Evolutionary conservation across 2,329 filamentous ascomycete genomes (phyloP).

Genomic region (Stemphylium vesicarium): DNA sequence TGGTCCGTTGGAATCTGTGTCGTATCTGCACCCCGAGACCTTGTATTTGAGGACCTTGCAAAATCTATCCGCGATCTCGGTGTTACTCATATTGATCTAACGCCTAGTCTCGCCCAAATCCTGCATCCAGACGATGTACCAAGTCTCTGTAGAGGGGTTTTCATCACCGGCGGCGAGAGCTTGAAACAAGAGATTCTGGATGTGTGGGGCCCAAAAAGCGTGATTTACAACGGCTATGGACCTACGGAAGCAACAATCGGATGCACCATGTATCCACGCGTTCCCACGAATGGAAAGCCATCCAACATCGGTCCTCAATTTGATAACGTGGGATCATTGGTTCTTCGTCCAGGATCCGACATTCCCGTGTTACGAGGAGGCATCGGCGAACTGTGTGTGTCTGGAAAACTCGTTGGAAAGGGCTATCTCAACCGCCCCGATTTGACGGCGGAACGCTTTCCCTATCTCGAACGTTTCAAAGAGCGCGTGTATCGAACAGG

Average conservation of each 20-base stretch:
- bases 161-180: slow-evolving; percentile 90
- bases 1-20: slow-evolving; percentile 91
- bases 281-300: slow-evolving; percentile 77
- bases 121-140: slow-evolving; percentile 82
- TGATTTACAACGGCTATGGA: slow-evolving; percentile 90
- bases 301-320: slow-evolving; percentile 90
- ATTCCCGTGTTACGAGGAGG: slow-evolving; percentile 76
- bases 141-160: slow-evolving; percentile 78
- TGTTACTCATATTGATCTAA: slow-evolving; percentile 92
- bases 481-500: slow-evolving; percentile 80
- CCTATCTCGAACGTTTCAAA: slow-evolving; percentile 59
- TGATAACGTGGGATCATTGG: slow-evolving; percentile 83
- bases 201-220: slow-evolving; percentile 77
- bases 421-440: slow-evolving; percentile 83
- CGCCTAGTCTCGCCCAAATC: slow-evolving; percentile 82
- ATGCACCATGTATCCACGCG: slow-evolving; percentile 85
- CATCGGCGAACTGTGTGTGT: slow-evolving; percentile 87
- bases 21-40: slow-evolving; percentile 79
- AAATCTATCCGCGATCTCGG: slow-evolving; percentile 71
- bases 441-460: slow-evolving; percentile 80
- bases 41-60: slow-evolving; percentile 83
- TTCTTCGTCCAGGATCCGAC: slow-evolving; percentile 73
- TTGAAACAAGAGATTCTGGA: slow-evolving; percentile 89
- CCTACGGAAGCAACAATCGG: slow-evolving; percentile 94
- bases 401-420: slow-evolving; percentile 84